Conservation (phyloP, 1,284 basidiomycete genomes). For the Cutaneotrichosporon arboriforme region DNA sequence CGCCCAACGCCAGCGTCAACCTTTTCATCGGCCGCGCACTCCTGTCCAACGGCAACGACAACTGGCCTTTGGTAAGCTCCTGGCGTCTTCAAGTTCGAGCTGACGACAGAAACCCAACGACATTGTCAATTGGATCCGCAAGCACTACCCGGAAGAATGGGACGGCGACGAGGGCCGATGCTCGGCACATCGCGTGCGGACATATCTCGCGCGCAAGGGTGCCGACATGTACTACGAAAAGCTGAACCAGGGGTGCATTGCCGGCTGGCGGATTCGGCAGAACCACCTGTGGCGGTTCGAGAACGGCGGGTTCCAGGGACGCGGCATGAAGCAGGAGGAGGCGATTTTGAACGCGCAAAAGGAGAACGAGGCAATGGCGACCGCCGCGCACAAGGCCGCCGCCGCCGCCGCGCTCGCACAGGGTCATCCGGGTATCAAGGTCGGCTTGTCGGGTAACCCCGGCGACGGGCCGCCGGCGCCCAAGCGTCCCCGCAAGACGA, state of each 20-base stretch:
- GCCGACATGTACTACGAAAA: conserved; percentile 49
- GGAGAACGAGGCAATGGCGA: conserved; percentile 37
- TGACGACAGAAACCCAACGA: conserved; percentile 44
- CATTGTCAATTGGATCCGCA: conserved; percentile 46
- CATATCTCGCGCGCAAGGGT: conserved; percentile 46
- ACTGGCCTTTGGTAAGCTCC: conserved; percentile 47
- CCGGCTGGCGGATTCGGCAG: conserved; percentile 44
- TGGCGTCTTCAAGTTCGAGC: conserved; percentile 4
- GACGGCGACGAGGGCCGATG: conserved; percentile 47
- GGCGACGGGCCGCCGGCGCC: conserved; percentile 1
- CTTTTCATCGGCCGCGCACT: conserved; percentile 45
- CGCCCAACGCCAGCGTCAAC: conserved; percentile 46
- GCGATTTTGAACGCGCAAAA: conserved; percentile 38
- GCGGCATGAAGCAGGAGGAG: conserved; percentile 48
- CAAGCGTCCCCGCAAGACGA: conserved; percentile 20
- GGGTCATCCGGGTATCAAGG: conserved; percentile 44
- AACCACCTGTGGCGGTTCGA: conserved; percentile 47
- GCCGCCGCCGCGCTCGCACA: conserved; percentile 42
- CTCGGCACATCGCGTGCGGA: conserved; percentile 44
- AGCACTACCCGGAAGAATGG: conserved; percentile 46
- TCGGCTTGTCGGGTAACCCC: conserved; percentile 28
- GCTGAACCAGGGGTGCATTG: conserved; percentile 43
- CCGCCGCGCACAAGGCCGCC: conserved; percentile 40
- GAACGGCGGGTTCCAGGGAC: conserved; percentile 44
- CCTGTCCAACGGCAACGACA: conserved; percentile 44